These are phyloP conservation scores for Lolium multiflorum DNA, from an alignment of 176 grass and related monocot genomes.

Conservation along the genomic window DNA sequence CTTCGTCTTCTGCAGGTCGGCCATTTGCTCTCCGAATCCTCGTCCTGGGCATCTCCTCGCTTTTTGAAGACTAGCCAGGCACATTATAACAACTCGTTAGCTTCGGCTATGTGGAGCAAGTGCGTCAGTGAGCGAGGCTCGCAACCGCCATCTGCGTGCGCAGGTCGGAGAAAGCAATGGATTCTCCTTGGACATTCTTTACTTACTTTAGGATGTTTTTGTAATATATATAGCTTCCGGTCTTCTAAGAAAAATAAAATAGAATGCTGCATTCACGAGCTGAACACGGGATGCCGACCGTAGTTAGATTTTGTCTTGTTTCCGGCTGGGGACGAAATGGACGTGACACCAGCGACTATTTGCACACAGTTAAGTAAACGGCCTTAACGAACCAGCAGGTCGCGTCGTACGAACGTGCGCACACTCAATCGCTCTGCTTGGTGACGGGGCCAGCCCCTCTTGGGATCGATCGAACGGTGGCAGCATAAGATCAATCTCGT, in stretches of 20 bases:
- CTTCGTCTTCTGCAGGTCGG: not conserved
- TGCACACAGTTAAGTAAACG: not conserved
- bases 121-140: not conserved
- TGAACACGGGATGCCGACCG: not conserved
- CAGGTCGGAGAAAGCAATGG: not conserved
- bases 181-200: not conserved
- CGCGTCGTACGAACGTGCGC: not conserved
- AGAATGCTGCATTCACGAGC: not conserved
- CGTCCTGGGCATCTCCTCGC: not conserved
- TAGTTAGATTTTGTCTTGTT: not conserved
- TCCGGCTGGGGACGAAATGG: not conserved
- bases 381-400: not conserved
- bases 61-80: no score
- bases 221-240: no score
- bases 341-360: not conserved
- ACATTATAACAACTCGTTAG: no score
- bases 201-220: no score
- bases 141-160: not conserved
- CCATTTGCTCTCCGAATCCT: not conserved
- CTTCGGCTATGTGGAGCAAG: no score
- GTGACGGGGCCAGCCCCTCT: not conserved
- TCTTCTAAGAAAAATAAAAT: not conserved
- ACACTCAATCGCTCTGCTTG: not conserved
- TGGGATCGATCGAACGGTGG: not conserved
- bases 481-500: not conserved